Percentiles rank a stretch among this genome's conserved stretches.
Evolutionary conservation across 192 early-diverging fungal species (phyloP).

Genomic region (Coemansia sp.): DNA sequence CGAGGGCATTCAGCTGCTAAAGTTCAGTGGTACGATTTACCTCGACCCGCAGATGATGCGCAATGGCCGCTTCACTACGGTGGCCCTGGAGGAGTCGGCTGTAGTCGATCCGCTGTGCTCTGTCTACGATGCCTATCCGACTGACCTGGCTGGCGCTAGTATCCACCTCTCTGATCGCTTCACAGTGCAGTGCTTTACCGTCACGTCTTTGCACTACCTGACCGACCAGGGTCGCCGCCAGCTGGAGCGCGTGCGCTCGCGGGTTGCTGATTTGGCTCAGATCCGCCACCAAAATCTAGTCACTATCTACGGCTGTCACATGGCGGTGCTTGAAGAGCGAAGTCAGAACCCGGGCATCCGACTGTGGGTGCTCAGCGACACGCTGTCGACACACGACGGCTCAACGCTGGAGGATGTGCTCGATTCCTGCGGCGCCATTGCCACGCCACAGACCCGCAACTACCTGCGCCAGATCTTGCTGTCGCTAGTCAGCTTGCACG

Average conservation of each 20-base stretch:
- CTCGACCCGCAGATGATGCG: conserved; percentile 19
- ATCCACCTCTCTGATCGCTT: conserved; percentile 39
- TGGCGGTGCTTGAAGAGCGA: conserved; percentile 41
- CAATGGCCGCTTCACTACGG: conserved; percentile 32
- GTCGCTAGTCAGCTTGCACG: conserved; percentile 62
- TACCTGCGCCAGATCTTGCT: conserved; percentile 69
- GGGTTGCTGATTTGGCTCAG: conserved; percentile 30
- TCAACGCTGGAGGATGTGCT: conserved; percentile 64
- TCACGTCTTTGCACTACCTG: conserved; percentile 31
- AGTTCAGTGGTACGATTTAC: conserved; percentile 17
- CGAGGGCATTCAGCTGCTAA: conserved; percentile 41
- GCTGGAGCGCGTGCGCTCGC: conserved; percentile 57
- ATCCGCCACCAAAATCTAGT: conserved; percentile 62
- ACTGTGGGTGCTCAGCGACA: conserved; percentile 38
- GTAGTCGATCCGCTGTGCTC: conserved; percentile 23
- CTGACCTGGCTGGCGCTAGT: conserved; percentile 36
- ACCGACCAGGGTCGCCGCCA: conserved; percentile 47
- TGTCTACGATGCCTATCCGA: conserved; percentile 49
- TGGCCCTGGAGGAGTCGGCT: conserved; percentile 43
- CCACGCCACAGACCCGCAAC: conserved; percentile 54
- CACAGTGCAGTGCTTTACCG: conserved; percentile 41
- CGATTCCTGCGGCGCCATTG: conserved; percentile 62
- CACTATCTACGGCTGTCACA: conserved; percentile 57
- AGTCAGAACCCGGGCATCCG: conserved; percentile 22
- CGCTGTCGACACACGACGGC: conserved; percentile 28